Base-by-base conservation (phyloP, 768 basidiomycete genomes). In the Kwoniella bestiolae region DNA sequence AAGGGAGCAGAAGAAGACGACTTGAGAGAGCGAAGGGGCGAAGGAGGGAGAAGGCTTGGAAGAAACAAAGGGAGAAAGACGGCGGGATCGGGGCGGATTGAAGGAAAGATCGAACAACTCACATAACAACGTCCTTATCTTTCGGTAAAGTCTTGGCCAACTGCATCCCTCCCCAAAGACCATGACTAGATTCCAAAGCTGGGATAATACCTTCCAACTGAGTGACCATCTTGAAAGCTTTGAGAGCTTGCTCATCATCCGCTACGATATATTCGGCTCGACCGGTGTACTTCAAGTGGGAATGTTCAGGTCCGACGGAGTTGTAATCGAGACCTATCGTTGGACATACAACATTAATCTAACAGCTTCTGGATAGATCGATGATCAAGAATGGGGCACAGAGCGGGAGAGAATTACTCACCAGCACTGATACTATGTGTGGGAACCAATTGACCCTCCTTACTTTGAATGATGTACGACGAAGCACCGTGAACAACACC, bases 181-280 rank as follows among this genome's bases (percentile, higher is more conserved):
- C 96, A 82, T 98, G 96, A 7, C 92, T 90, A 3, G 92, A 94
- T 81, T 98, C 96, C 62, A 98, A 83, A 32, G 95, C 95, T 38
- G 96, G 96, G 73, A 99, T 98, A 73, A 99, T 98, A 18, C 96
- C 96, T 82, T 99, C 95, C 21, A 88, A 83, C 80, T 98, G 93
- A 0, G 93, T 97, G 73, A 89, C 85, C 82, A 93, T 84, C 63
- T 93, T 84, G 86, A 99, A 98, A 1, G 92, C 96, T 44, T 92
- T 86, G 29, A 98, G 84, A 5, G 93, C 93, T 72, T 99, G 85
- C 80, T 96, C 93, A 76, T 99, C 96, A 4, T 91, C 96, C 8
- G 94, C 95, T 14, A 86, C 89, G 21, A 91, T 87, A 79, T 98
- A 99, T 77, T 96, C 92, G 0, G 93, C 96, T 65, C 96, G 85